Percentiles rank a stretch among this genome's conserved stretches.
Evolutionary conservation across 2,329 filamentous ascomycete genomes (phyloP).

Genomic region (Colletotrichum liriopes): DNA sequence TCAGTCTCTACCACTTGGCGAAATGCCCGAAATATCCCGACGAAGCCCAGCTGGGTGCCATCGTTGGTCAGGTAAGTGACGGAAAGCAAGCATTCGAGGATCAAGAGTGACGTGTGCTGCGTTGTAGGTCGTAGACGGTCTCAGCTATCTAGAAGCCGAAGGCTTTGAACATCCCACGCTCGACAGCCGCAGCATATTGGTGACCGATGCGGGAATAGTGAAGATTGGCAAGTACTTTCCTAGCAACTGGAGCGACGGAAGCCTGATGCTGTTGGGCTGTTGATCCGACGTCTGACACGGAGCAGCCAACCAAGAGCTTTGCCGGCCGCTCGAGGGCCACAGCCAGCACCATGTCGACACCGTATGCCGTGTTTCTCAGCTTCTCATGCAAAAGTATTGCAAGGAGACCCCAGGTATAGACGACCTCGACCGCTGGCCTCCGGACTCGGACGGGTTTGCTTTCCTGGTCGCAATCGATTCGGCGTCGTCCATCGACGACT

Average conservation of each 20-base stretch:
- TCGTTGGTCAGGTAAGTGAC: not conserved
- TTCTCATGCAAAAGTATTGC: slow-evolving; percentile 11
- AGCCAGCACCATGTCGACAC: not conserved
- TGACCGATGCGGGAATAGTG: not conserved
- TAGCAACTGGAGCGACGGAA: not conserved
- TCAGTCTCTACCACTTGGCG: not conserved
- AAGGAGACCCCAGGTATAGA: slow-evolving; percentile 6
- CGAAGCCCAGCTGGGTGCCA: not conserved
- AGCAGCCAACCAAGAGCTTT: not conserved
- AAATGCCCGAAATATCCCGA: not conserved
- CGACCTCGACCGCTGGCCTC: not conserved
- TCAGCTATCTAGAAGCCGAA: slow-evolving; percentile 18
- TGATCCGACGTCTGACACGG: not conserved
- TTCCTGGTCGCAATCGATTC: not conserved
- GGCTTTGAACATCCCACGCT: slow-evolving; percentile 5
- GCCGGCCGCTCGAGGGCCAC: not conserved
- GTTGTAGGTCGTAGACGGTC: not conserved
- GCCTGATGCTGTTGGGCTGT: not conserved
- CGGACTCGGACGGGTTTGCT: not conserved
- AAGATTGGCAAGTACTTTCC: not conserved
- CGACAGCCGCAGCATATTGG: not conserved
- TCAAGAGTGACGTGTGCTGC: not conserved
- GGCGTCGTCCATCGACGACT: not conserved
- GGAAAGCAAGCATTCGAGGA: not conserved
- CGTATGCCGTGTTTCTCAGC: not conserved